phyloP scores from a whole-genome alignment of 768 basidiomycete genomes.

The Tulasnella sp. region DNA sequence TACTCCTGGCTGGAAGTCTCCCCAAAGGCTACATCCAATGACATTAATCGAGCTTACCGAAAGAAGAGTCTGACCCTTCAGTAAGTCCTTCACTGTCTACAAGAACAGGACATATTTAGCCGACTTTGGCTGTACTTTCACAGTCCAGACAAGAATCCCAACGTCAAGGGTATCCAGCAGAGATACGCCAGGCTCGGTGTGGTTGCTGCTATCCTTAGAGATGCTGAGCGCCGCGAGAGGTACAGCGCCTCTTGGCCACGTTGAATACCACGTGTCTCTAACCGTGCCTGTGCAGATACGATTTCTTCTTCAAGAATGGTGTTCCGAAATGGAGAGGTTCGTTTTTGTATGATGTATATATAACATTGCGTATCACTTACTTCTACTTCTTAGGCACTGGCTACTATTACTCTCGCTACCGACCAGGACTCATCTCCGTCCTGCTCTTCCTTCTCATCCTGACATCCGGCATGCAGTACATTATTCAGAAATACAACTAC shows the following conservation, averaged over 20 bases:
- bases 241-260: conserved; percentile 30
- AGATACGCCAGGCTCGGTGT: conserved; percentile 88
- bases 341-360: background rate
- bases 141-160: conserved; percentile 94
- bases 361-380: background rate
- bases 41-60: conserved; percentile 84
- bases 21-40: conserved; percentile 54
- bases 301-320: conserved; percentile 86
- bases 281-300: conserved; percentile 24
- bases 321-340: conserved; percentile 85
- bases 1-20: conserved; percentile 88
- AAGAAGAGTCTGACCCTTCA: conserved; percentile 84
- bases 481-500: conserved; percentile 70
- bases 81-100: conserved; percentile 38
- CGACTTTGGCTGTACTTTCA: background rate
- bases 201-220: conserved; percentile 69
- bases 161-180: conserved; percentile 69
- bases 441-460: conserved; percentile 62
- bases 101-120: background rate
- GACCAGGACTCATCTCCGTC: conserved; percentile 83
- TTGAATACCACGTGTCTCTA: no score
- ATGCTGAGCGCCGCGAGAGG: conserved; percentile 63
- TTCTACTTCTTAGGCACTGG: conserved; percentile 44
- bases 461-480: conserved; percentile 70
- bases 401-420: conserved; percentile 92